A percentile compares a stretch with the other conserved stretches of the same genome.
Evolutionary conservation across 2,329 filamentous ascomycete genomes (phyloP).

Genomic region (Colletotrichum truncatum): DNA sequence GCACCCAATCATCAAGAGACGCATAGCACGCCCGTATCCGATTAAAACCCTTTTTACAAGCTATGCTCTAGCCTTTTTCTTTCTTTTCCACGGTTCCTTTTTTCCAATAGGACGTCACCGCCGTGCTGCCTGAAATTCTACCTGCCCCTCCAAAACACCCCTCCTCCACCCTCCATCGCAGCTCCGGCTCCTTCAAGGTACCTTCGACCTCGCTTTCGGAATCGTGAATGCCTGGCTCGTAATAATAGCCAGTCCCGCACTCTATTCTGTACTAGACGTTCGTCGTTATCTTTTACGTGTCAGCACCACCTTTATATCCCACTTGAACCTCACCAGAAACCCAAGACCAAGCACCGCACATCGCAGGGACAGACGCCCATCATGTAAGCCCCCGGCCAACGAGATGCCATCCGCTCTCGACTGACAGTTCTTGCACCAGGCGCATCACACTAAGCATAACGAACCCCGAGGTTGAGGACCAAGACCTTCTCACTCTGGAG

Average conservation of each 20-base stretch:
- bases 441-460: slow-evolving; percentile 88
- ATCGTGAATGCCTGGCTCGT: slow-evolving; percentile 15
- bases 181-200: slow-evolving; percentile 13
- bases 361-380: background rate
- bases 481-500: slow-evolving; percentile 82
- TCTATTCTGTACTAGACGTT: background rate
- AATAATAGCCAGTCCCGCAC: background rate
- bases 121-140: slow-evolving; percentile 16
- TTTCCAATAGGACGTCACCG: slow-evolving; percentile 18
- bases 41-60: background rate
- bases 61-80: background rate
- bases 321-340: background rate
- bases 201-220: slow-evolving; percentile 25
- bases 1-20: slow-evolving; percentile 1
- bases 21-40: background rate
- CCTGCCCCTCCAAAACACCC: slow-evolving; percentile 23
- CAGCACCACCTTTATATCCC: background rate
- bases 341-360: background rate
- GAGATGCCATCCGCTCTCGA: background rate
- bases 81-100: background rate
- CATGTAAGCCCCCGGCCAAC: slow-evolving; percentile 15
- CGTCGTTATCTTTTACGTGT: background rate
- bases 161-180: slow-evolving; percentile 15
- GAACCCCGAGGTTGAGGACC: slow-evolving; percentile 70
- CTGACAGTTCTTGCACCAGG: slow-evolving; percentile 58